Percentiles rank a stretch among this genome's conserved stretches.
phyloP scores from a whole-genome alignment of 768 basidiomycete species.

The Psilocybe azurescens region DNA sequence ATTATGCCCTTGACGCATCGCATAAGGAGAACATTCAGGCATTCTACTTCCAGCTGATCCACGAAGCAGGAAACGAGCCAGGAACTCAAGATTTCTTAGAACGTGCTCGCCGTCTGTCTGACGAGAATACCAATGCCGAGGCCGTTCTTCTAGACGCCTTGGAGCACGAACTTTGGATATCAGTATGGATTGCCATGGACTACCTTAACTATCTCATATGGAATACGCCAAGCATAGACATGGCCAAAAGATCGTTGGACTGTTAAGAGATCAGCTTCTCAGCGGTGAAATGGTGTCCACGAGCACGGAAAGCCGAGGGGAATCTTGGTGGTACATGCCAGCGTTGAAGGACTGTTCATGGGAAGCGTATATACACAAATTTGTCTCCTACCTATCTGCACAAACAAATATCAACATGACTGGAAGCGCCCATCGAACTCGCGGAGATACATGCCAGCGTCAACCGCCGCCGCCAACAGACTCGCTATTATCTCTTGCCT shows the following conservation, averaged over 20 bases:
- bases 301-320: no score
- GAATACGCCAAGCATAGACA: constrained; percentile 10
- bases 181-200: background rate
- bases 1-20: constrained; percentile 2
- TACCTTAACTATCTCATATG: constrained; percentile 12
- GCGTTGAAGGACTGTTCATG: no score
- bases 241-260: background rate
- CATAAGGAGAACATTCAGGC: background rate
- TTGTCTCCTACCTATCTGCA: no score
- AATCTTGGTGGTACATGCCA: no score
- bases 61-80: background rate
- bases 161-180: background rate
- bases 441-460: no score
- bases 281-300: no score
- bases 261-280: background rate
- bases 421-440: no score
- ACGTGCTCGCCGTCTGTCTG: background rate
- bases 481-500: background rate
- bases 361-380: no score
- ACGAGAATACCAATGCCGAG: constrained; percentile 2
- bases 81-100: constrained; percentile 1
- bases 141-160: background rate
- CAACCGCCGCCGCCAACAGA: background rate
- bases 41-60: constrained; percentile 2
- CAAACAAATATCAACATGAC: no score